Evolutionary conservation across 805 yeast species (phyloP).

Genomic region (Wickerhamiella vanderwaltii): DNA sequence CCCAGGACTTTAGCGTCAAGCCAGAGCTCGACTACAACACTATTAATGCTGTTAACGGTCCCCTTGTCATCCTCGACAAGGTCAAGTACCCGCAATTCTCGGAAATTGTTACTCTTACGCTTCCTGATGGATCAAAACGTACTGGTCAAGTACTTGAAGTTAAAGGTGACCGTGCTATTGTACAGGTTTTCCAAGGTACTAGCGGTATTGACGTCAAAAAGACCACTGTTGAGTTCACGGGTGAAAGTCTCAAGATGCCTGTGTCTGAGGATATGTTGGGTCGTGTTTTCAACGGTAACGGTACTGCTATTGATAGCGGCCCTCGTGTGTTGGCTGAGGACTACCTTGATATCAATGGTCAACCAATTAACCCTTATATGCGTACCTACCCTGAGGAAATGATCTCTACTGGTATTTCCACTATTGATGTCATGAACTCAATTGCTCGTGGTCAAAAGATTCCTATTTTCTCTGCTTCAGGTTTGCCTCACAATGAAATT

Average conservation of each 20-base stretch:
- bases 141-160: slow-evolving; percentile 99
- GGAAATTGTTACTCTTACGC: slow-evolving; percentile 91
- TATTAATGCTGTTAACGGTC: slow-evolving; percentile 97
- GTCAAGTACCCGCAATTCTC: slow-evolving; percentile 84
- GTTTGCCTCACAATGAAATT: slow-evolving; percentile 98
- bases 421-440: slow-evolving; percentile 98
- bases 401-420: slow-evolving; percentile 98
- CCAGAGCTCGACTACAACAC: slow-evolving; percentile 92
- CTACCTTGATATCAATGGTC: slow-evolving; percentile 94
- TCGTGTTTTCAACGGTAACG: slow-evolving; percentile 97
- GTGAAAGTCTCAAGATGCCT: slow-evolving; percentile 81
- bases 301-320: slow-evolving; percentile 96
- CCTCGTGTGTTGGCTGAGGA: slow-evolving; percentile 98
- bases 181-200: slow-evolving; percentile 98
- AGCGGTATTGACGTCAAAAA: slow-evolving; percentile 97
- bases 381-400: slow-evolving; percentile 99
- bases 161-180: slow-evolving; percentile 92
- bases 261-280: slow-evolving; percentile 97
- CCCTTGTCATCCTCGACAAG: slow-evolving; percentile 79
- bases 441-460: slow-evolving; percentile 99
- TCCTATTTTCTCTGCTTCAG: slow-evolving; percentile 98
- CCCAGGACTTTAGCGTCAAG: slow-evolving; percentile 79
- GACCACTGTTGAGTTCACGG: slow-evolving; percentile 95
- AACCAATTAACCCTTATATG: slow-evolving; percentile 96
- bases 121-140: slow-evolving; percentile 89